A percentile compares a stretch with the other conserved stretches of the same genome.
Evolutionary conservation across 257 asterid species (phyloP).

Genomic region (Prunella vulgaris): DNA sequence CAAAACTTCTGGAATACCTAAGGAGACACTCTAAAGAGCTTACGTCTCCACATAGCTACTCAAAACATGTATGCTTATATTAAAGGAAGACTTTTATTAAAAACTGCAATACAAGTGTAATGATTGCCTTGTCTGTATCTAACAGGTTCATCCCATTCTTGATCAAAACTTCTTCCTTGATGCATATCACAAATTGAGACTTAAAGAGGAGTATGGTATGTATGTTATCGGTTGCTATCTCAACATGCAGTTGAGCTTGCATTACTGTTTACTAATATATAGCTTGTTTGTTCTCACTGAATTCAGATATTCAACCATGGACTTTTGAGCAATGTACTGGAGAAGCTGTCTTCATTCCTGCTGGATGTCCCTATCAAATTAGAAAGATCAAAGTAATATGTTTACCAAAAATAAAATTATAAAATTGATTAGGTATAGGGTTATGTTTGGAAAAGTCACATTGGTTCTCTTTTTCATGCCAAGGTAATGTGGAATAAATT

Average conservation of each 20-base stretch:
- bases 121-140: conserved; percentile 13
- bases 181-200: conserved; percentile 86
- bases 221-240: background rate
- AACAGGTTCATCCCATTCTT: conserved; percentile 88
- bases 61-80: conserved; percentile 46
- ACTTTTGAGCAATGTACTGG: conserved; percentile 76
- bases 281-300: conserved; percentile 11
- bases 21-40: conserved; percentile 69
- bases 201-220: conserved; percentile 93
- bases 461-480: background rate
- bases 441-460: background rate
- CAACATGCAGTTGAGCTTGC: background rate
- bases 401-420: conserved; percentile 44
- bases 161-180: conserved; percentile 79
- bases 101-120: conserved; percentile 6
- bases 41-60: conserved; percentile 36
- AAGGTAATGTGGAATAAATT: background rate
- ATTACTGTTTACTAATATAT: conserved; percentile 15
- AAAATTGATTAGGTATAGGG: conserved; percentile 16
- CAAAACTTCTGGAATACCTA: conserved; percentile 80
- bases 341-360: conserved; percentile 94
- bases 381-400: conserved; percentile 64
- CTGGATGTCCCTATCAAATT: conserved; percentile 96
- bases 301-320: conserved; percentile 88
- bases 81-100: background rate